phyloP scores from a whole-genome alignment of 2,329 filamentous ascomycete genomes.

The Magnaporthiopsis incrustans region DNA sequence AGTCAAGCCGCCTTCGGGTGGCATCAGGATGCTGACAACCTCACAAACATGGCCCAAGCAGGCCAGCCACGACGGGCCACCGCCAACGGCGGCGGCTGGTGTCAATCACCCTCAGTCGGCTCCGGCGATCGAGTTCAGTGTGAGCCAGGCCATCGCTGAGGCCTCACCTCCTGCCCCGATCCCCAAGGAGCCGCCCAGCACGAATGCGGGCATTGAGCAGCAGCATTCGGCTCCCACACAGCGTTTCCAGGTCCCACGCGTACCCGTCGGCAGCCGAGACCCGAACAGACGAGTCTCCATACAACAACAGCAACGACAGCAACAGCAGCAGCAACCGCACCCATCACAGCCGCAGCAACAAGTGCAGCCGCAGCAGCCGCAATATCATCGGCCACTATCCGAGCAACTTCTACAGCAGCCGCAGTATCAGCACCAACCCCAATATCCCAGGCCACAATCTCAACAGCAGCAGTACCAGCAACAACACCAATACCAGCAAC shows the following conservation, averaged over 20 bases:
- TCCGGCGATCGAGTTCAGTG: constrained; percentile 23
- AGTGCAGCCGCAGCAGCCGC: constrained; percentile 11
- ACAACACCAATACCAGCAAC: constrained; percentile 9
- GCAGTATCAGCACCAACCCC: constrained; percentile 3
- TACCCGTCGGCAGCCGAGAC: constrained; percentile 29
- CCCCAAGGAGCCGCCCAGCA: constrained; percentile 29
- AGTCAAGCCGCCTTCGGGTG: constrained; percentile 5
- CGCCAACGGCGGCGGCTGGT: constrained; percentile 5
- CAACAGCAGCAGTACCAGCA: constrained; percentile 8
- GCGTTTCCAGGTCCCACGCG: constrained; percentile 31
- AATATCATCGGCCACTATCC: constrained; percentile 5
- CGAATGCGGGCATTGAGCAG: constrained; percentile 27
- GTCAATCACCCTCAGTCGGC: constrained; percentile 33
- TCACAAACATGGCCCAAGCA: constrained; percentile 40
- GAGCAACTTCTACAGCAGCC: constrained; percentile 1
- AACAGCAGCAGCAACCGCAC: constrained; percentile 15
- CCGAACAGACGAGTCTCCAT: constrained; percentile 6
- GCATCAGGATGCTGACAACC: constrained; percentile 20
- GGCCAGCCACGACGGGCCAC: constrained; percentile 16
- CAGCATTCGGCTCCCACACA: constrained; percentile 17
- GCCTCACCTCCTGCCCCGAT: constrained; percentile 30
- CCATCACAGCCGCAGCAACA: background rate
- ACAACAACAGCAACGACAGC: constrained; percentile 14
- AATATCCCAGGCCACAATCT: constrained; percentile 8
- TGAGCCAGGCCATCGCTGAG: constrained; percentile 25